A percentile compares a stretch with the other conserved stretches of the same genome.
Evolutionary conservation across 2,329 filamentous ascomycete genomes (phyloP).

Genomic region (Clathrospora elynae): DNA sequence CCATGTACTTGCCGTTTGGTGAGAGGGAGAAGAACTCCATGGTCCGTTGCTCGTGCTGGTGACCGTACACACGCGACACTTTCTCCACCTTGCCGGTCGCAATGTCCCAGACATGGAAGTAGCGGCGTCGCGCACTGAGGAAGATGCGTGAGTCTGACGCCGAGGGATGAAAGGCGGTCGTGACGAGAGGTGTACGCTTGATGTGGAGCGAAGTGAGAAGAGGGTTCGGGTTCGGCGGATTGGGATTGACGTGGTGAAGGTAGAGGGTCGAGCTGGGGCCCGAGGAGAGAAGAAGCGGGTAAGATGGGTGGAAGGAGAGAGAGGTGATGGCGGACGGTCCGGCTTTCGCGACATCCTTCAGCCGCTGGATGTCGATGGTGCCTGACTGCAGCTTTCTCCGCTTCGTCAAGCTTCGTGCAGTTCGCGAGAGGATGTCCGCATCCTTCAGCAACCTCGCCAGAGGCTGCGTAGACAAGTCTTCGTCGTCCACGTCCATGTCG

Average conservation of each 20-base stretch:
- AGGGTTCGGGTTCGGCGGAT: constrained; percentile 79
- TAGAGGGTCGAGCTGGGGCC: constrained; percentile 84
- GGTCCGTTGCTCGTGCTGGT: constrained; percentile 78
- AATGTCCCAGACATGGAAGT: constrained; percentile 95
- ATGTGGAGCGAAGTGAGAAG: constrained; percentile 89
- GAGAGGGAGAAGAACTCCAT: constrained; percentile 92
- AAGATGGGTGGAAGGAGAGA: constrained; percentile 85
- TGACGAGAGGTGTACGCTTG: constrained; percentile 79
- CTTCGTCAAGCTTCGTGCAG: constrained; percentile 58
- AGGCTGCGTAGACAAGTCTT: constrained; percentile 69
- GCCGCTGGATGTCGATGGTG: constrained; percentile 85
- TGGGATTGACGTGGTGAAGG: constrained; percentile 84
- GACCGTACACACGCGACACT: constrained; percentile 74
- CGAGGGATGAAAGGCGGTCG: constrained; percentile 74
- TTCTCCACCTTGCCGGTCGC: constrained; percentile 81
- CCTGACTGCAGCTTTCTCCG: constrained; percentile 80
- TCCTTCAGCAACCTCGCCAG: constrained; percentile 80
- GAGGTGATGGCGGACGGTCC: constrained; percentile 81
- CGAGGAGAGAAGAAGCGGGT: constrained; percentile 87
- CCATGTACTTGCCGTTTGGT: constrained; percentile 85
- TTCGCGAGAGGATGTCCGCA: constrained; percentile 66
- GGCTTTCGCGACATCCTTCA: constrained; percentile 79
- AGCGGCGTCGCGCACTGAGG: constrained; percentile 83
- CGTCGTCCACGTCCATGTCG: constrained; percentile 57
- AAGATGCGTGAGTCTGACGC: constrained; percentile 78